phyloP scores from a whole-genome alignment of 176 grass and related monocot species.

The Puccinellia tenuiflora region DNA sequence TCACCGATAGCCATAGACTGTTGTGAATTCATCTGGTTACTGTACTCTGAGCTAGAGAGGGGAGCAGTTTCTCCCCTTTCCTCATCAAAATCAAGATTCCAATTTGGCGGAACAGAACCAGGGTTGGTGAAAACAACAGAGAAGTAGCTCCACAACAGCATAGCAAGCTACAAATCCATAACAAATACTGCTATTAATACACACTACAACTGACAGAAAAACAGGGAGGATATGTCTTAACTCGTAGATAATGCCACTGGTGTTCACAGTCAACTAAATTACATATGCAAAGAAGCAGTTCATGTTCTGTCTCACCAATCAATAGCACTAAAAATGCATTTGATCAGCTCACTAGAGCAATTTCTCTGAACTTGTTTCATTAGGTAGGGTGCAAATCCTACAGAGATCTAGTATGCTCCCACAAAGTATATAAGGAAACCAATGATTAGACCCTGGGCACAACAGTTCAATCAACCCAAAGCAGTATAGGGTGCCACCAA shows the following conservation, averaged over 20 bases:
- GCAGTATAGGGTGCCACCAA: background rate
- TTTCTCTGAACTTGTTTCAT: background rate
- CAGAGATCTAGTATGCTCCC: background rate
- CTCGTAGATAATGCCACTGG: background rate
- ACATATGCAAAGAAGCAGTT: background rate
- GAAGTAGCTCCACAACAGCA: constrained; percentile 97
- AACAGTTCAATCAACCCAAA: background rate
- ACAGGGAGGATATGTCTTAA: background rate
- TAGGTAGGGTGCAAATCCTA: background rate
- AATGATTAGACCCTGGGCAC: background rate
- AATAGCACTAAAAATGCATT: background rate
- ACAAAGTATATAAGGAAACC: background rate
- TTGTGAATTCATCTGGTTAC: constrained; percentile 45
- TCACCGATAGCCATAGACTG: constrained; percentile 39
- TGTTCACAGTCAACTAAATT: background rate
- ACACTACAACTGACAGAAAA: background rate
- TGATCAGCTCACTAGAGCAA: background rate
- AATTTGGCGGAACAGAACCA: constrained; percentile 75
- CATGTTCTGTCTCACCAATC: background rate
- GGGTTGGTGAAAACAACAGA: constrained; percentile 80
- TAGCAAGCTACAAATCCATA: constrained; percentile 52
- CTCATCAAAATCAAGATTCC: constrained; percentile 77
- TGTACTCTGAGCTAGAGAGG: constrained; percentile 51
- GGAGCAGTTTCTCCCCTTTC: constrained; percentile 78
- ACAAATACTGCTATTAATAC: background rate